Conservation (phyloP, 73 alveolate species). For the Paramecium caudatum region DNA sequence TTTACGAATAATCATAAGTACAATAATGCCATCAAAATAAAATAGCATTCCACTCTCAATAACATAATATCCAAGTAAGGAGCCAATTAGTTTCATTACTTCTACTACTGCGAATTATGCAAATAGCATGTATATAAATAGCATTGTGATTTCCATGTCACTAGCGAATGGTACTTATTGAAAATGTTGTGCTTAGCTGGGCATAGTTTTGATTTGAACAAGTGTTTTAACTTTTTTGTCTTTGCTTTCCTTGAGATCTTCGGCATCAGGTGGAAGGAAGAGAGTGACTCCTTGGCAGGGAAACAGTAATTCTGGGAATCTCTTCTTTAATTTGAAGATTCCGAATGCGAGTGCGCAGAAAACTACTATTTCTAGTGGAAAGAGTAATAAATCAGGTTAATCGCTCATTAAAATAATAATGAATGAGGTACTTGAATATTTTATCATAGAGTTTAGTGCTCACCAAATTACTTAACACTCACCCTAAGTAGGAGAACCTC, state of each 20-base stretch:
- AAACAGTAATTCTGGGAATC: slow-evolving; percentile 13
- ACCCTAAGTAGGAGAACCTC: background rate
- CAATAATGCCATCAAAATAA: slow-evolving; percentile 49
- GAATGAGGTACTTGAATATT: slow-evolving; percentile 44
- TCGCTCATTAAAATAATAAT: slow-evolving; percentile 44
- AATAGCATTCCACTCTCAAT: slow-evolving; percentile 61
- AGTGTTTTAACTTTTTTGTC: background rate
- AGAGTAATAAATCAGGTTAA: slow-evolving; percentile 17
- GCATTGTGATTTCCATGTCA: slow-evolving; percentile 51
- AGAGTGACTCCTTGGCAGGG: slow-evolving; percentile 2
- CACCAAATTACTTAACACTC: background rate
- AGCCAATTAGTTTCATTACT: slow-evolving; percentile 17
- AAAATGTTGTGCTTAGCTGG: slow-evolving; percentile 26
- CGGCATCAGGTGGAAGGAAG: slow-evolving; percentile 33
- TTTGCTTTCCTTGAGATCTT: slow-evolving; percentile 46
- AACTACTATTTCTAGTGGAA: slow-evolving; percentile 43
- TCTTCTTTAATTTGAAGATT: slow-evolving; percentile 28
- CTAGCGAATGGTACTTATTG: slow-evolving; percentile 36
- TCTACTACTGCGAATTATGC: slow-evolving; percentile 15
- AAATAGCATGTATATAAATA: slow-evolving; percentile 52
- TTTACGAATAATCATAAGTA: slow-evolving; percentile 25
- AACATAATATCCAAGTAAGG: background rate
- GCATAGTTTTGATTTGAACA: background rate
- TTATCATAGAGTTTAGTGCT: slow-evolving; percentile 35
- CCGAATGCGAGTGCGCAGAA: slow-evolving; percentile 52